phyloP scores from a whole-genome alignment of 2,329 filamentous ascomycete genomes.

The Monosporascus ibericus region DNA sequence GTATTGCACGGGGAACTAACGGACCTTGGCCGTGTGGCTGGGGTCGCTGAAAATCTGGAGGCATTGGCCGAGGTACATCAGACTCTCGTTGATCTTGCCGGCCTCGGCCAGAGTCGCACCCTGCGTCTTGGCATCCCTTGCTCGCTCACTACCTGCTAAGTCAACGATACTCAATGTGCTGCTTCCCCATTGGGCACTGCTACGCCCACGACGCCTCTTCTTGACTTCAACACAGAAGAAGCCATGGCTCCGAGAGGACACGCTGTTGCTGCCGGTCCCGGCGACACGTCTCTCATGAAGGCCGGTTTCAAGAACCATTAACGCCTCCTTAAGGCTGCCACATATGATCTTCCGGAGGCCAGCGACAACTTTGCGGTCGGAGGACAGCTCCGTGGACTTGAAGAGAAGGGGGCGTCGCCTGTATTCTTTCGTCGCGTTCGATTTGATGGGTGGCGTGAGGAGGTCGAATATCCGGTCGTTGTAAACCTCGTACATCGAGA shows the following conservation, averaged over 20 bases:
- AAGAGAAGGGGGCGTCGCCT: slow-evolving; percentile 80
- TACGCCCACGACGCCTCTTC: slow-evolving; percentile 54
- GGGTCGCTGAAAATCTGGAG: slow-evolving; percentile 89
- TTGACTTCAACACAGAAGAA: slow-evolving; percentile 96
- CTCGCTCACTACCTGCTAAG: slow-evolving; percentile 87
- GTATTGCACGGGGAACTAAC: slow-evolving; percentile 4
- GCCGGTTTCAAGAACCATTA: slow-evolving; percentile 85
- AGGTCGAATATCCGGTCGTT: slow-evolving; percentile 97
- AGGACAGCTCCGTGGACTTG: slow-evolving; percentile 82
- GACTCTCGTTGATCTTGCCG: slow-evolving; percentile 94
- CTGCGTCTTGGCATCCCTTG: slow-evolving; percentile 87
- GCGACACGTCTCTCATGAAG: slow-evolving; percentile 81
- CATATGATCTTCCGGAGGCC: slow-evolving; percentile 89
- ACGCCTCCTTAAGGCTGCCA: slow-evolving; percentile 70
- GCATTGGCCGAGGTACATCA: slow-evolving; percentile 98
- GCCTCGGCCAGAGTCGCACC: slow-evolving; percentile 90
- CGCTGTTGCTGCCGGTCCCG: slow-evolving; percentile 88
- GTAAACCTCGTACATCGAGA: slow-evolving; percentile 99
- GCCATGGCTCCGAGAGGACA: slow-evolving; percentile 86
- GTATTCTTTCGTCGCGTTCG: slow-evolving; percentile 59
- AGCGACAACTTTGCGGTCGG: slow-evolving; percentile 90
- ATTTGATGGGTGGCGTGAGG: slow-evolving; percentile 58
- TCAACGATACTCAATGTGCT: slow-evolving; percentile 85
- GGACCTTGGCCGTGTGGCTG: slow-evolving; percentile 66
- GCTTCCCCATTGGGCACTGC: slow-evolving; percentile 61